Conservation (phyloP, 2,329 filamentous ascomycete species). For the Fusarium nanum region DNA sequence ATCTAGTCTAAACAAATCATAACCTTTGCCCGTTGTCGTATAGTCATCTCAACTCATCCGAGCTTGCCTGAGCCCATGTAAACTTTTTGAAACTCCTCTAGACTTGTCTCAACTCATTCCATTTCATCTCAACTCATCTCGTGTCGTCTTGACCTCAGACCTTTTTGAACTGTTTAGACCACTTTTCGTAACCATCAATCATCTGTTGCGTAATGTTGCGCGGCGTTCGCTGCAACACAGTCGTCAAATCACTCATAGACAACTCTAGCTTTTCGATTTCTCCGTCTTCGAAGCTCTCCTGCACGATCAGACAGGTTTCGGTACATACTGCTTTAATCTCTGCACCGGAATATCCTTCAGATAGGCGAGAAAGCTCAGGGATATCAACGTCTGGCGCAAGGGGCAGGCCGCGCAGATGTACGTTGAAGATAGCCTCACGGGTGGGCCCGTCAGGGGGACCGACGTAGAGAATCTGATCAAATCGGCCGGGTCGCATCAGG, state of each 20-base stretch:
- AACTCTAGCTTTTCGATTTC: conserved; percentile 51
- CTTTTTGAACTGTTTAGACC: conserved; percentile 58
- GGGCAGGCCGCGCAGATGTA: conserved; percentile 71
- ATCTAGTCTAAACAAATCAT: neutral
- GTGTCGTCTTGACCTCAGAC: conserved; percentile 5
- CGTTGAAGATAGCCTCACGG: conserved; percentile 78
- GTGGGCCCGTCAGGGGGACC: conserved; percentile 80
- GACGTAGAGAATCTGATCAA: conserved; percentile 88
- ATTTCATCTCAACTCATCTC: neutral
- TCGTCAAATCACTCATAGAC: conserved; percentile 57
- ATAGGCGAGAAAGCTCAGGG: conserved; percentile 68
- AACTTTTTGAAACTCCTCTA: neutral
- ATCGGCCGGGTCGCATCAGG: conserved; percentile 84
- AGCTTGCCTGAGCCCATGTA: neutral
- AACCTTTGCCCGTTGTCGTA: neutral
- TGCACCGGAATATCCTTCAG: conserved; percentile 86
- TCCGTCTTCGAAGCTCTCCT: conserved; percentile 51
- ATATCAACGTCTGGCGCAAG: conserved; percentile 74
- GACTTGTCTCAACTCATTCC: neutral
- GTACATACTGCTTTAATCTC: conserved; percentile 74
- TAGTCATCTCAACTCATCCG: neutral
- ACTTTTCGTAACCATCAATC: conserved; percentile 68
- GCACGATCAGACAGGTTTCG: conserved; percentile 57
- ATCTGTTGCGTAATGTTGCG: conserved; percentile 70
- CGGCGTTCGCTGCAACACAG: conserved; percentile 59